A percentile compares a stretch with the other conserved stretches of the same genome.
Evolutionary conservation across 208 protist species (phyloP).

Genomic region (Leishmania gerbilli): DNA sequence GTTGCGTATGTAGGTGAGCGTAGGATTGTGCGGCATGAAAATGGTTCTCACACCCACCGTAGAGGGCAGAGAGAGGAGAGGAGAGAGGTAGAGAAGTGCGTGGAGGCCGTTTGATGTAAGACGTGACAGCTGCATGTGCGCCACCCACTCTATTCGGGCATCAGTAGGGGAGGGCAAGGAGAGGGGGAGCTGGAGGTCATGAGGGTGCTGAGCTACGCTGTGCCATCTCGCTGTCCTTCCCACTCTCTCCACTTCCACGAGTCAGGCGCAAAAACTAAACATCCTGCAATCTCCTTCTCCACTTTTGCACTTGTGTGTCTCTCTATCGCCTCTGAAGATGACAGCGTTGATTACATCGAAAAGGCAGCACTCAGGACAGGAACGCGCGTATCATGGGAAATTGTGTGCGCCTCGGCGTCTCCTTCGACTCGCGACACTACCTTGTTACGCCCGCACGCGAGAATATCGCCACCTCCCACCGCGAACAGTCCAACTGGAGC

Average conservation of each 20-base stretch:
- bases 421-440: constrained; percentile 10
- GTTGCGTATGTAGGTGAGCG: background rate
- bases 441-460: constrained; percentile 25
- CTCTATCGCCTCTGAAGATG: background rate
- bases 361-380: constrained; percentile 20
- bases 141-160: background rate
- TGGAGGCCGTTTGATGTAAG: background rate
- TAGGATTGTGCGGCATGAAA: background rate
- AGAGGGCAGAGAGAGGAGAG: constrained; percentile 1
- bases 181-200: background rate
- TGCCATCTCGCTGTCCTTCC: background rate
- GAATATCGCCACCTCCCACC: constrained; percentile 13
- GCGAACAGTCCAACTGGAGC: constrained; percentile 21
- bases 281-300: background rate
- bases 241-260: background rate
- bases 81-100: background rate
- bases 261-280: background rate
- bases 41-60: background rate
- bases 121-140: background rate
- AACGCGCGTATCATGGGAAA: constrained; percentile 20
- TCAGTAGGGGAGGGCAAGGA: background rate
- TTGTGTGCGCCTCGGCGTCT: constrained; percentile 6
- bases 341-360: constrained; percentile 25
- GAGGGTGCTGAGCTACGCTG: background rate
- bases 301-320: background rate